phyloP scores from a whole-genome alignment of 176 grass and related monocot species.

The Olyra latifolia region DNA sequence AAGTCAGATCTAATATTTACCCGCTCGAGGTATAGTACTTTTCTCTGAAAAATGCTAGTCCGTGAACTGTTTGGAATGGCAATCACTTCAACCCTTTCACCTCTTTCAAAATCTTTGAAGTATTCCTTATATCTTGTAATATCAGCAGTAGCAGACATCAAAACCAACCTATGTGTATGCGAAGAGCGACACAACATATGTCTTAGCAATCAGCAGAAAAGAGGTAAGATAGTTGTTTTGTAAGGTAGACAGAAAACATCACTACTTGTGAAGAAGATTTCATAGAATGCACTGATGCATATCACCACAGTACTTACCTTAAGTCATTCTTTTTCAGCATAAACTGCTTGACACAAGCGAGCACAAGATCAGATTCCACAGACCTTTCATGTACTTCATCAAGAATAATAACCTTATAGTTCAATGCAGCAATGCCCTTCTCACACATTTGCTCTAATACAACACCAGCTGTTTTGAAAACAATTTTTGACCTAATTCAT shows the following conservation, averaged over 20 bases:
- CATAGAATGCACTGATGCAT: not conserved
- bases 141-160: slow-evolving; percentile 96
- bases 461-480: slow-evolving; percentile 95
- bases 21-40: slow-evolving; percentile 91
- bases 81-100: slow-evolving; percentile 94
- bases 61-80: slow-evolving; percentile 75
- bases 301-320: slow-evolving; percentile 50
- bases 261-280: not conserved
- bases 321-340: slow-evolving; percentile 88
- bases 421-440: slow-evolving; percentile 67
- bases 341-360: slow-evolving; percentile 77
- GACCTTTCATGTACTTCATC: slow-evolving; percentile 95
- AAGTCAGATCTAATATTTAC: slow-evolving; percentile 37
- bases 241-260: slow-evolving; percentile 15
- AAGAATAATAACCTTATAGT: slow-evolving; percentile 97
- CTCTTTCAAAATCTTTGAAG: slow-evolving; percentile 74
- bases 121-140: slow-evolving; percentile 92
- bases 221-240: slow-evolving; percentile 3
- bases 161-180: slow-evolving; percentile 68
- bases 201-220: slow-evolving; percentile 27
- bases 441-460: slow-evolving; percentile 92
- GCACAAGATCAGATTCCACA: slow-evolving; percentile 94
- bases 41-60: slow-evolving; percentile 63
- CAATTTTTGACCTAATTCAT: slow-evolving; percentile 80
- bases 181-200: slow-evolving; percentile 18